These are phyloP conservation scores for Pythium plurisporium DNA, from an alignment of 352 stramenopile genomes.

Conservation along the genomic window DNA sequence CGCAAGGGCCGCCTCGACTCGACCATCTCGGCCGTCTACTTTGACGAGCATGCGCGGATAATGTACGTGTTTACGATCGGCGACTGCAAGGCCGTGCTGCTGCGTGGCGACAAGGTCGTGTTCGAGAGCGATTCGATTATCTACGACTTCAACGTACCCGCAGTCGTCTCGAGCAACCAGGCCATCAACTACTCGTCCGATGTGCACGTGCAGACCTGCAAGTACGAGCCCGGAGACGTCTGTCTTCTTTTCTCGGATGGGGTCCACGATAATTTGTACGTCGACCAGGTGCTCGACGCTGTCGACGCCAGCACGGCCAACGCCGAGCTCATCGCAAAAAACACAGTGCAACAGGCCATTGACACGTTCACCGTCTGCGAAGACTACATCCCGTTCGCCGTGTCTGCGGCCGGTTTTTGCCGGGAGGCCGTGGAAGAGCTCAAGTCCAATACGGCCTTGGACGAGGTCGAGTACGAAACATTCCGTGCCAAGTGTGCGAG, in stretches of 20 bases:
- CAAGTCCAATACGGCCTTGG: conserved; percentile 54
- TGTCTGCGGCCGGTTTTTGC: conserved; percentile 79
- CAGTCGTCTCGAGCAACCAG: conserved; percentile 83
- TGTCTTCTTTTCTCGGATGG: conserved; percentile 84
- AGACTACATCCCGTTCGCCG: conserved; percentile 81
- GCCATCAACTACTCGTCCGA: conserved; percentile 75
- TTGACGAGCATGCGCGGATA: conserved; percentile 58
- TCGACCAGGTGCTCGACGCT: conserved; percentile 73
- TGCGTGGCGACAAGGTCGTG: conserved; percentile 56
- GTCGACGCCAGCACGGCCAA: conserved; percentile 39
- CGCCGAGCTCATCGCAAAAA: conserved; percentile 74
- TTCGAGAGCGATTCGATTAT: conserved; percentile 89
- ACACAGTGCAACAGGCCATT: conserved; percentile 59
- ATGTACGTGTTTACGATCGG: conserved; percentile 87
- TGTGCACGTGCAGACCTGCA: conserved; percentile 67
- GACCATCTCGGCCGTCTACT: conserved; percentile 77
- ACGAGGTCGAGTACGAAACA: conserved; percentile 58
- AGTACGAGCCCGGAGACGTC: conserved; percentile 71
- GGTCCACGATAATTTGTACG: conserved; percentile 85
- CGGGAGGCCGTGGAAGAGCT: conserved; percentile 74
- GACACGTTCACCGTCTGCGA: conserved; percentile 61
- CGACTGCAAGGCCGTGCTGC: conserved; percentile 84
- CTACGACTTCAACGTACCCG: conserved; percentile 89
- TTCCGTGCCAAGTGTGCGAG: conserved; percentile 69
- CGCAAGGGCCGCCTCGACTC: conserved; percentile 81